Base-by-base conservation (phyloP, 139 green algal genomes). In the Closterium sp. region DNA sequence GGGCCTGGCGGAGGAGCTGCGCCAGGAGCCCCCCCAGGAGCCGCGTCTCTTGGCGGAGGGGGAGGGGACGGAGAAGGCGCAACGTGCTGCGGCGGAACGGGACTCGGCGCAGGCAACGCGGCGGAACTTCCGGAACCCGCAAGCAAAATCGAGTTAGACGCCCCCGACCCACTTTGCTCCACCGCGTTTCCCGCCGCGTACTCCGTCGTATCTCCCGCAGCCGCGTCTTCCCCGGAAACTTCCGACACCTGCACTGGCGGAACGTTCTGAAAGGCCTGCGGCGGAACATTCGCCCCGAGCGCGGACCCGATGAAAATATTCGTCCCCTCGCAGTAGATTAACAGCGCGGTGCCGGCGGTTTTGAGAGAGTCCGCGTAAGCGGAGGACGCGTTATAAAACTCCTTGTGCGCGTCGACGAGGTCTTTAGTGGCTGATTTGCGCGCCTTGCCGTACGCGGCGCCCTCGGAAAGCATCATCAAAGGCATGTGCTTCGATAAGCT, bases 311-410 rank as follows among this genome's bases (percentile, higher is more conserved):
- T 30, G 24, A 87, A 87, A 4, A 87, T 28, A 30, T 29, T 32
- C n/a, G 84, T 87, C 27, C 84, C 84, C 84, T 87, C 84, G 84
- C 84, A 87, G 84, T 32, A 87, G n/a, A 87, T 30, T 10, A 87
- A 10, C 27, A 87, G 84, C 84, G 84, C 84, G 84, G 27, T 87
- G 27, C 84, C 84, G n/a, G 84, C 84, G 84, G 11, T 30, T 28
- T 87, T 87, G 19, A 87, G 84, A 13, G 84, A 29, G n/a, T 87
- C 84, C n/a, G 84, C 27, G n/a, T 87, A 87, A 10, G 84, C 84
- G 84, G 84, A 29, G 7, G 84, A 32, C n/a, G 84, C 84, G 84
- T 29, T 30, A 3, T 29, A 29, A 10, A 87, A 30, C 13, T 87
- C 84, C 84, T 87, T 87, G 19, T 87, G 84, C 84, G 84, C 84